Conservation (phyloP, 441 rosid species). For the Mallotus repandus region DNA sequence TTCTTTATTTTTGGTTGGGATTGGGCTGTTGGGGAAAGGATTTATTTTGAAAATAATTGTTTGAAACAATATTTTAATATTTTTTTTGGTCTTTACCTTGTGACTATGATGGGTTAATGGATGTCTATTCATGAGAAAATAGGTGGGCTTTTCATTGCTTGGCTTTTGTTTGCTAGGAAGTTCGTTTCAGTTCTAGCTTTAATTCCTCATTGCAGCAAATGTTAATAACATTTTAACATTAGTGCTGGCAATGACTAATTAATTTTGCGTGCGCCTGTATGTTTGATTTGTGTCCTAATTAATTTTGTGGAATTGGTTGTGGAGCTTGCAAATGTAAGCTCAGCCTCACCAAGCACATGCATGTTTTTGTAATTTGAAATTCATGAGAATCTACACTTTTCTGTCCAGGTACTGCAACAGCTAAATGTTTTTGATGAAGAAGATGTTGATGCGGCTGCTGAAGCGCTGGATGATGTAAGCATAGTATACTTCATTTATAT, state of each 20-base stretch:
- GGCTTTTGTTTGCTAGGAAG: not conserved
- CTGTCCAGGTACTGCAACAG: constrained; percentile 58
- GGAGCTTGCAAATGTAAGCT: not conserved
- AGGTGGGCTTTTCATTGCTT: not conserved
- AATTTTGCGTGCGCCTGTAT: not conserved
- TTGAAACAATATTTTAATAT: not conserved
- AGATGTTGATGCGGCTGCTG: constrained; percentile 68
- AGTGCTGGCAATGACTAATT: not conserved
- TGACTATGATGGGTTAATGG: not conserved
- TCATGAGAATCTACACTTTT: constrained; percentile 12
- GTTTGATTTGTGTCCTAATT: not conserved
- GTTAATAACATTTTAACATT: too few species aligned
- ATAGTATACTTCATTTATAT: not conserved
- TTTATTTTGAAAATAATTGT: not conserved
- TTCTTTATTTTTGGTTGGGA: not conserved
- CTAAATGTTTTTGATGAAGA: constrained; percentile 74
- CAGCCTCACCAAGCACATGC: not conserved
- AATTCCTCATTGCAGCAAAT: not conserved
- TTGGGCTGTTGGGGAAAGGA: not conserved
- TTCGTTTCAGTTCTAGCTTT: not conserved
- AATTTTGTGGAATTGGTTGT: not conserved
- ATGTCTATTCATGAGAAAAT: not conserved
- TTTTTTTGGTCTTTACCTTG: not conserved
- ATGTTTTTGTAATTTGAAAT: not conserved
- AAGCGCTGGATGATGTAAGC: constrained; percentile 81